phyloP scores from a whole-genome alignment of 352 stramenopile species.

The Pythium oligandrum region DNA sequence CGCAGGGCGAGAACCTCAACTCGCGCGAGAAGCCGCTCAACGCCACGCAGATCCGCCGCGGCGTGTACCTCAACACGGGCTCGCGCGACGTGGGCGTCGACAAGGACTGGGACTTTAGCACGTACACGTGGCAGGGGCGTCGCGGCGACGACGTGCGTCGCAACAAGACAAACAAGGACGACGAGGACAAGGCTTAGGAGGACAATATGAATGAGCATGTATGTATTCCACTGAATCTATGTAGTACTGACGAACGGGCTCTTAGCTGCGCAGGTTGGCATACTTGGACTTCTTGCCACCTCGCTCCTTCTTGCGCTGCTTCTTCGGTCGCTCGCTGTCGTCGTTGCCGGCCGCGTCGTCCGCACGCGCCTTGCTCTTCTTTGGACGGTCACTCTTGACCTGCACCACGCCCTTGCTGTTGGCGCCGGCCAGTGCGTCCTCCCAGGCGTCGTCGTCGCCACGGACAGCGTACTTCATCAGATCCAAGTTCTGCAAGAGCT shows the following conservation, averaged over 20 bases:
- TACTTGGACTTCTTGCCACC: conserved; percentile 66
- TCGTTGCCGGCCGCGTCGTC: conserved; percentile 20
- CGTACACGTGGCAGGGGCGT: conserved; percentile 56
- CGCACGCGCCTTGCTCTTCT: conserved; percentile 61
- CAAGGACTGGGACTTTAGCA: conserved; percentile 76
- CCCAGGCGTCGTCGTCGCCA: conserved; percentile 93
- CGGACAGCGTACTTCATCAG: conserved; percentile 96
- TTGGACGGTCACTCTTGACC: conserved; percentile 60
- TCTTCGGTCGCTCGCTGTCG: conserved; percentile 42
- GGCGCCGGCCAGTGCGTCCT: conserved; percentile 41
- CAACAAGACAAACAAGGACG: conserved; percentile 16
- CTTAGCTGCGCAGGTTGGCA: conserved; percentile 42
- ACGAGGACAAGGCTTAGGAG: conserved; percentile 3
- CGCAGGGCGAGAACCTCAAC: conserved; percentile 53
- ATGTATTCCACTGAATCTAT: too few relatives aligned
- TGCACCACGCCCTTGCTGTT: conserved; percentile 58
- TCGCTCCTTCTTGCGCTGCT: conserved; percentile 44
- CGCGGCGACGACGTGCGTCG: conserved; percentile 26
- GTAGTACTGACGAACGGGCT: background rate
- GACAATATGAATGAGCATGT: too few relatives aligned
- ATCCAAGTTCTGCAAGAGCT: conserved; percentile 84
- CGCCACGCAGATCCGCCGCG: conserved; percentile 68
- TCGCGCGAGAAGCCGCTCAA: conserved; percentile 57
- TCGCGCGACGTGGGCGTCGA: conserved; percentile 74
- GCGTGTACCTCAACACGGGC: conserved; percentile 77